Percentiles rank a stretch among this genome's conserved stretches.
These are phyloP conservation scores for Pseudogymnoascus sp. DNA, from an alignment of 2,329 filamentous ascomycete genomes.

Conservation along the genomic window DNA sequence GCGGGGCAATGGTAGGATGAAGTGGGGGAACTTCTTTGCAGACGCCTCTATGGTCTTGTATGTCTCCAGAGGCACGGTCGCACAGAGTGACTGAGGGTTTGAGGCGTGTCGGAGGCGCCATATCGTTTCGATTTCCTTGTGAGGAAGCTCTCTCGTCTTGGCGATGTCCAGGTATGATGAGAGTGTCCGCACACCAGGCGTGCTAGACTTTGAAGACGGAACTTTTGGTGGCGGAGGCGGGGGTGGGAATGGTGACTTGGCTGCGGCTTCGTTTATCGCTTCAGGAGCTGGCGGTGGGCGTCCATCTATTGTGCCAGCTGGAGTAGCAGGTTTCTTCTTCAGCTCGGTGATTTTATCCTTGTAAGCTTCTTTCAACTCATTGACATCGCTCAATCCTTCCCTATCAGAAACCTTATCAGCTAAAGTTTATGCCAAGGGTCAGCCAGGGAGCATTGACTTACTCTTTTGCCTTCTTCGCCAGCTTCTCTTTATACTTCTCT, in stretches of 20 bases:
- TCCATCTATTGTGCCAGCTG: conserved; percentile 33
- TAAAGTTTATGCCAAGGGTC: neutral
- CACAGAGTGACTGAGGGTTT: conserved; percentile 71
- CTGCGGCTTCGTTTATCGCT: conserved; percentile 28
- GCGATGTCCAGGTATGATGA: conserved; percentile 68
- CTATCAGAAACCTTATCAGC: conserved; percentile 19
- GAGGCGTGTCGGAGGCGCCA: conserved; percentile 84
- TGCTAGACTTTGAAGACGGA: conserved; percentile 29
- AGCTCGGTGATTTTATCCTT: conserved; percentile 71
- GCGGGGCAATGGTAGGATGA: conserved; percentile 80
- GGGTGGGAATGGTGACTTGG: conserved; percentile 24
- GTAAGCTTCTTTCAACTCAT: conserved; percentile 74
- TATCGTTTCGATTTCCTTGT: conserved; percentile 75
- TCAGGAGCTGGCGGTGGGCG: conserved; percentile 27
- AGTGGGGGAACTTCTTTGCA: conserved; percentile 72
- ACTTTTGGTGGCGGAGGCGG: conserved; percentile 31
- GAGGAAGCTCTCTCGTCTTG: conserved; percentile 65
- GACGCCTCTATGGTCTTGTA: conserved; percentile 65
- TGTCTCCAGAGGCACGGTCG: conserved; percentile 65
- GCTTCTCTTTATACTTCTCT: conserved; percentile 82
- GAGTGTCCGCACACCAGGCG: conserved; percentile 45
- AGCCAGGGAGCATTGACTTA: conserved; percentile 29
- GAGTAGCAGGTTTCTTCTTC: conserved; percentile 57
- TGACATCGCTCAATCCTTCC: conserved; percentile 61
- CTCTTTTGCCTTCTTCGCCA: conserved; percentile 71